These are phyloP conservation scores for Podila horticola DNA, from an alignment of 192 early-diverging fungal genomes.

Conservation along the genomic window DNA sequence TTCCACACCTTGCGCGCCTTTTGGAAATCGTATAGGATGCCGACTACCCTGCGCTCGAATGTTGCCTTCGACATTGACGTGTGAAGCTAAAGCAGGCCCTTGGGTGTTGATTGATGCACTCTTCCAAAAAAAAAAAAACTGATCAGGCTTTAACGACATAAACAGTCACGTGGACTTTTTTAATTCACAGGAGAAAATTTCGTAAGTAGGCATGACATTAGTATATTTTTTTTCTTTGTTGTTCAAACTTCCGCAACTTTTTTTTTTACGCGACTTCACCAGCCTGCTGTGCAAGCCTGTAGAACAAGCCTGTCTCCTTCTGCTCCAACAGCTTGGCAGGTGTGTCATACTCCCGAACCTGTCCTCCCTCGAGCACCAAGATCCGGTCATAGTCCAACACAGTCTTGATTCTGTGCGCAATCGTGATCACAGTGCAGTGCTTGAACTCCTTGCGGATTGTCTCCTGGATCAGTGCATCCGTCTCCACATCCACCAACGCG, in stretches of 20 bases:
- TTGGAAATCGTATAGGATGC: conserved; percentile 50
- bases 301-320: conserved; percentile 12
- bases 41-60: conserved; percentile 36
- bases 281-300: conserved; percentile 26
- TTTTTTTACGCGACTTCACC: conserved; percentile 15
- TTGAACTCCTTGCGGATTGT: conserved; percentile 6
- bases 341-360: conserved; percentile 72
- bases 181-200: too few relatives aligned
- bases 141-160: too few relatives aligned
- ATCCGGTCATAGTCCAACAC: conserved; percentile 70
- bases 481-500: conserved; percentile 65
- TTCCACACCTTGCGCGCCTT: conserved; percentile 48
- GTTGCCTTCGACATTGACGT: conserved; percentile 46
- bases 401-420: conserved; percentile 78
- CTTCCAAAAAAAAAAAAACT: too few relatives aligned
- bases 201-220: background rate
- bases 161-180: too few relatives aligned
- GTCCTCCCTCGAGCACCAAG: conserved; percentile 76
- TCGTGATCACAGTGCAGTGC: conserved; percentile 58
- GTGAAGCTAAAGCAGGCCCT: background rate
- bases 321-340: conserved; percentile 58
- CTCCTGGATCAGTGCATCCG: conserved; percentile 60
- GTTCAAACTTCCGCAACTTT: background rate
- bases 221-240: background rate
- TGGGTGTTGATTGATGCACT: too few relatives aligned